A percentile compares a stretch with the other conserved stretches of the same genome.
These are phyloP conservation scores for Kluyveromyces marxianus DNA, from an alignment of 1,139 yeast genomes.

Conservation along the genomic window DNA sequence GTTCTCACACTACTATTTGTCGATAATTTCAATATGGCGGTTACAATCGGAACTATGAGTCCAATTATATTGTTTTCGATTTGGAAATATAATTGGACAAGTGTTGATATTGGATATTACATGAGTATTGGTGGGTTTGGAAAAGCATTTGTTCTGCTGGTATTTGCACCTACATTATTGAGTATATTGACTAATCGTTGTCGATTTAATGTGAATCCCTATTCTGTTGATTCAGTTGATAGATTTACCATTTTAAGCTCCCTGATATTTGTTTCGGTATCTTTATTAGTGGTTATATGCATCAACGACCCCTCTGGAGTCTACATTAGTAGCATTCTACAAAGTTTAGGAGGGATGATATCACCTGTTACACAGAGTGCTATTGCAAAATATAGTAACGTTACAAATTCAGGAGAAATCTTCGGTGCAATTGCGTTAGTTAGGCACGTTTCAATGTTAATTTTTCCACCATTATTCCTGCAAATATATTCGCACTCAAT, in stretches of 20 bases:
- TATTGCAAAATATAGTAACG: slow-evolving; percentile 40
- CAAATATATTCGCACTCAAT: slow-evolving; percentile 37
- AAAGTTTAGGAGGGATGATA: slow-evolving; percentile 34
- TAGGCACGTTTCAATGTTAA: slow-evolving; percentile 35
- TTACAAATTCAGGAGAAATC: slow-evolving; percentile 43
- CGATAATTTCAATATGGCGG: slow-evolving; percentile 39
- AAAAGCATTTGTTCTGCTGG: slow-evolving; percentile 36
- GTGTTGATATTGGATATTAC: slow-evolving; percentile 51
- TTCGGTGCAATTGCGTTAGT: slow-evolving; percentile 47
- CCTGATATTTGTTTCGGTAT: slow-evolving; percentile 36
- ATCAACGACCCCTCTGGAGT: slow-evolving; percentile 19
- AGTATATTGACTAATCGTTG: slow-evolving; percentile 30
- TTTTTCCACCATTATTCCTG: slow-evolving; percentile 37
- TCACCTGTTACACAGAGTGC: slow-evolving; percentile 42
- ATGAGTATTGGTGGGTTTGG: slow-evolving; percentile 48
- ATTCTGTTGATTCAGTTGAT: slow-evolving; percentile 50
- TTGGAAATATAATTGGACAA: slow-evolving; percentile 50
- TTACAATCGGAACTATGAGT: slow-evolving; percentile 35
- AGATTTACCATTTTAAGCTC: slow-evolving; percentile 36
- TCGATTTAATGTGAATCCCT: slow-evolving; percentile 17
- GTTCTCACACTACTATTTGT: slow-evolving; percentile 41
- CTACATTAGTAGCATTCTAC: slow-evolving; percentile 26
- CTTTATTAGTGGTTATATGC: slow-evolving; percentile 33
- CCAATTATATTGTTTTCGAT: slow-evolving; percentile 52
- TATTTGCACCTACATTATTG: slow-evolving; percentile 38